Evolutionary conservation across 2,329 filamentous ascomycete species (phyloP), one percentile per base, ranked within the genome.

Genomic region (Lachnellula hyalina): DNA sequence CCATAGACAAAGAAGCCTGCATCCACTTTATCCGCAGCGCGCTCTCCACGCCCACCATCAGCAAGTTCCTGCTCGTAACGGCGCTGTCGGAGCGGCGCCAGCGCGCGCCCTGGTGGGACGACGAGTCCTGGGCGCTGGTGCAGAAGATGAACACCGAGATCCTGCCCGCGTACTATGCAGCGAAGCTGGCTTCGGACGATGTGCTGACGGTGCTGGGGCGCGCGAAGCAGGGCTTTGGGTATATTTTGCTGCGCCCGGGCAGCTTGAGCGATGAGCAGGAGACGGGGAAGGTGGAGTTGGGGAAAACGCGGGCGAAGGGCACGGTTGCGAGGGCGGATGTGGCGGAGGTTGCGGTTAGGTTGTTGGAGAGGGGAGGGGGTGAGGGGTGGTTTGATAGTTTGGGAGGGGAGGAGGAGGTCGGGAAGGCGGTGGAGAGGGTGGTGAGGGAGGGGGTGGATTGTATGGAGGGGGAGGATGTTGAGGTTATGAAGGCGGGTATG

Each of bases 61-160:
- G 72, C 3, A 80, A 82, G 56, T 87, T 87, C 71, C 75, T 89
- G 48, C 77, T 87, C 62, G 74, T 89, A 51, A 86, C 83, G 0
- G 85, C 85, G 60, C 68, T 81, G 11, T 75, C 75, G 55, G 79
- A 80, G 17, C 78, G 85, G 23, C 74, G 77, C 25, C 53, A 58
- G 5, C 72, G 72, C 32, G 78, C 83, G 1, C 61, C 75, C 0
- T 86, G 83, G 82, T 85, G 80, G 79, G 68, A 73, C 21, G 72
- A 76, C 5, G 75, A 72, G 9, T 71, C 70, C 53, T 83, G 78
- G 77, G 55, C 58, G 1, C 36, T 40, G 1, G 64, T 72, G 14
- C 56, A 67, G 15, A 67, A 77, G 40, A 71, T 72, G 45, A 74
- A 76, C 62, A 65, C 67, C 11, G 72, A 73, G 36, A 58, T 70